These are phyloP conservation scores for Chlorophyllum brunneum DNA, from an alignment of 768 basidiomycete species.

Conservation along the genomic window DNA sequence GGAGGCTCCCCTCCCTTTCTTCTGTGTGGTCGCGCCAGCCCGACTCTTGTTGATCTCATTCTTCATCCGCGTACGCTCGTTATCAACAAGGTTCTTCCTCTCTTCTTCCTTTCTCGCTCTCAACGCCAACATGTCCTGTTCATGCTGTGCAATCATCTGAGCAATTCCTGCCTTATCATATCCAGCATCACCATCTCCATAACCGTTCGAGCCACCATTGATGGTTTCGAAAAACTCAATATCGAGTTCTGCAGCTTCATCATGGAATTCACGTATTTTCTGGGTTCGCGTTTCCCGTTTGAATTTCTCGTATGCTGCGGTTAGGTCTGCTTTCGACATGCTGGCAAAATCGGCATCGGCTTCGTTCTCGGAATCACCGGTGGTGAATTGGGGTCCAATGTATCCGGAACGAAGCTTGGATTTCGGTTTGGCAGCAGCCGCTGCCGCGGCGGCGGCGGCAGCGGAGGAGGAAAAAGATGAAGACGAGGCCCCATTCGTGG, in stretches of 20 bases:
- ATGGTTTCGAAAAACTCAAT: constrained; percentile 37
- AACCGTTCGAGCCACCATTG: not conserved
- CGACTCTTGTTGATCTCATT: constrained; percentile 4
- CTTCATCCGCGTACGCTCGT: constrained; percentile 31
- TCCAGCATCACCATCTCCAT: no score
- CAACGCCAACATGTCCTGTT: constrained; percentile 34
- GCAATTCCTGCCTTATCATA: constrained; percentile 27
- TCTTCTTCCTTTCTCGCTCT: constrained; percentile 46
- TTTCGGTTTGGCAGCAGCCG: constrained; percentile 1
- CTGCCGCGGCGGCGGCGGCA: not conserved
- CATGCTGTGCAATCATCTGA: constrained; percentile 33
- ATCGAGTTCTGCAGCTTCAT: constrained; percentile 39
- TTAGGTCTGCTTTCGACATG: constrained; percentile 23
- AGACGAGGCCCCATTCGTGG: not conserved
- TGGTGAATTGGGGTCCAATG: constrained; percentile 31
- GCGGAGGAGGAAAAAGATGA: constrained; percentile 1
- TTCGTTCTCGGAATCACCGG: constrained; percentile 24
- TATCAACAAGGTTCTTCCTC: constrained; percentile 37
- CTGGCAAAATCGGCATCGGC: constrained; percentile 27
- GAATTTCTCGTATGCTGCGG: constrained; percentile 36
- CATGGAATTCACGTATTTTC: constrained; percentile 51
- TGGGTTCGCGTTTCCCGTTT: constrained; percentile 42
- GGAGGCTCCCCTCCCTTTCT: not conserved
- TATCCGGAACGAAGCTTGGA: constrained; percentile 22
- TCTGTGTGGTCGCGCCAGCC: constrained; percentile 21